Evolutionary conservation across 2,329 filamentous ascomycete genomes (phyloP).

Genomic region (Fusarium ramigenum): DNA sequence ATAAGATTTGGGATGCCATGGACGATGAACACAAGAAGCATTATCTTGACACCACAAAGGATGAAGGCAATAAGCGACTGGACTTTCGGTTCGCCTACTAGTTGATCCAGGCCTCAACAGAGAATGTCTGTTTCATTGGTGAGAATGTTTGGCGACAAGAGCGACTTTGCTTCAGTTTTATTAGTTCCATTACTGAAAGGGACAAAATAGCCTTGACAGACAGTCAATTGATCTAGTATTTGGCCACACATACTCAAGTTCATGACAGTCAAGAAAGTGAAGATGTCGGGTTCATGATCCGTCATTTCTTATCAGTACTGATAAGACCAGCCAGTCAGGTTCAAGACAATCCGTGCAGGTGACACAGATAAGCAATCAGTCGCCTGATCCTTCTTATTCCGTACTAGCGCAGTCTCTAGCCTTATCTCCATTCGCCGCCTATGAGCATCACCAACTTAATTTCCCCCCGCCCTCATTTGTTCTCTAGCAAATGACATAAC

Average conservation of each 20-base stretch:
- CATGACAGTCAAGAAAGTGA: neutral
- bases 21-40: neutral
- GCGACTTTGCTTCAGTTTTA: neutral
- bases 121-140: neutral
- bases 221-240: neutral
- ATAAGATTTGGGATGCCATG: neutral
- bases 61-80: neutral
- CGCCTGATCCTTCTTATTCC: conserved; percentile 6
- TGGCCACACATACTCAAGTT: neutral
- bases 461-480: conserved; percentile 8
- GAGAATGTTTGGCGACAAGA: neutral
- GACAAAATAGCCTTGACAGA: too few relatives aligned
- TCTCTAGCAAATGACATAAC: neutral
- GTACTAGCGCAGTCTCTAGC: neutral
- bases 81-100: neutral
- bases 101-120: too few relatives aligned
- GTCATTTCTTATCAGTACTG: neutral
- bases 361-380: conserved; percentile 10
- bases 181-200: too few relatives aligned
- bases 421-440: conserved; percentile 14
- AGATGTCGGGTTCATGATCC: neutral
- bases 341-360: neutral
- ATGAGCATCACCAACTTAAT: conserved; percentile 3
- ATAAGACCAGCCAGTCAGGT: neutral
- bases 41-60: neutral